Conservation (phyloP, 805 yeast species). For the Suhomyces faveliae region DNA sequence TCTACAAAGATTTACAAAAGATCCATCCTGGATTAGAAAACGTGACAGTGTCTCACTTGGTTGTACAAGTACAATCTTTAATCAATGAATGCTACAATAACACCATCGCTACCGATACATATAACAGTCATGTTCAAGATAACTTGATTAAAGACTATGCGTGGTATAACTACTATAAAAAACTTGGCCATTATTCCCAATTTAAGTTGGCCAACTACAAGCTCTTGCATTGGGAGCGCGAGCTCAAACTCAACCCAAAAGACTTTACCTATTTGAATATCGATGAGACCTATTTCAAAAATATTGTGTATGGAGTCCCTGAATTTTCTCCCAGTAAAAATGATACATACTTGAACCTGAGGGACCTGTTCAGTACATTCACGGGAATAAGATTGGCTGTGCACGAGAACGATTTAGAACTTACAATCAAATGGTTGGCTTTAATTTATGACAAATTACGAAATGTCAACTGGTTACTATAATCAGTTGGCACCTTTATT, state of each 20-base stretch:
- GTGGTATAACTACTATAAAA: slow-evolving; percentile 65
- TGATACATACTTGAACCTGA: slow-evolving; percentile 4
- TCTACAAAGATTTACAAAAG: slow-evolving; percentile 21
- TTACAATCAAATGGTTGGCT: slow-evolving; percentile 23
- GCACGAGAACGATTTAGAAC: slow-evolving; percentile 21
- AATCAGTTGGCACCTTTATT: background rate
- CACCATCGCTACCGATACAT: slow-evolving; percentile 49
- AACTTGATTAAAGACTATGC: slow-evolving; percentile 67
- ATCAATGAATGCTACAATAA: slow-evolving; percentile 11
- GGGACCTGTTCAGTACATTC: slow-evolving; percentile 18
- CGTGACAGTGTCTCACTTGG: slow-evolving; percentile 14
- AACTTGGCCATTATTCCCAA: slow-evolving; percentile 57
- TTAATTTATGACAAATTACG: slow-evolving; percentile 24
- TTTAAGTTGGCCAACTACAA: slow-evolving; percentile 54
- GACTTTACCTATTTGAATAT: slow-evolving; percentile 20
- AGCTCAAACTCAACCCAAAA: slow-evolving; percentile 18
- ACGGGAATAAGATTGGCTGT: slow-evolving; percentile 21
- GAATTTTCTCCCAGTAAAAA: slow-evolving; percentile 10
- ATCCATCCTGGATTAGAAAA: slow-evolving; percentile 3
- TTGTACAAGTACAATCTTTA: slow-evolving; percentile 11
- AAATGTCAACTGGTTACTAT: slow-evolving; percentile 5
- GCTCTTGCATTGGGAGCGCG: slow-evolving; percentile 40
- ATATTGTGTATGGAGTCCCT: slow-evolving; percentile 23
- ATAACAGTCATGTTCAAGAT: slow-evolving; percentile 46
- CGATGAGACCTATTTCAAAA: slow-evolving; percentile 15